A percentile compares a stretch with the other conserved stretches of the same genome.
Evolutionary conservation across 192 early-diverging fungal species (phyloP).

Genomic region (Coemansia sp.): DNA sequence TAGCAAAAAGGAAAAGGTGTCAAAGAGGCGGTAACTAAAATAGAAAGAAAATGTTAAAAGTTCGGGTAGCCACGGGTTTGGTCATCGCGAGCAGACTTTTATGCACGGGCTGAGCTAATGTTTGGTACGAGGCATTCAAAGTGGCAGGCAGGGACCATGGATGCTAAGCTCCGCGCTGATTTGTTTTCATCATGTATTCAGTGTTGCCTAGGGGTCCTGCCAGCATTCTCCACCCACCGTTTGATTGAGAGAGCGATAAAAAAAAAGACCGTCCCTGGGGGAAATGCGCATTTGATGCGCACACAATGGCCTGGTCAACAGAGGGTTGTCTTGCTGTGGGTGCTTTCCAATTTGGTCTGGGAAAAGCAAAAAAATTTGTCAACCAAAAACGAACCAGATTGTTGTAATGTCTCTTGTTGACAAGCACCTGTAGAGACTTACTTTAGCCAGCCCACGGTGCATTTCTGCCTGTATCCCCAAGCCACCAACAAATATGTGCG

Average conservation of each 20-base stretch:
- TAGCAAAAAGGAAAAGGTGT: neutral
- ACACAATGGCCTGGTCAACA: slow-evolving; percentile 3
- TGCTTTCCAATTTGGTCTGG: neutral
- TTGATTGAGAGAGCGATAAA: slow-evolving; percentile 1
- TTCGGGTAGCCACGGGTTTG: neutral
- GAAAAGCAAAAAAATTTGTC: neutral
- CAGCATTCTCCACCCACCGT: neutral
- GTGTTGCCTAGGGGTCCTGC: neutral
- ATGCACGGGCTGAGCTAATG: neutral
- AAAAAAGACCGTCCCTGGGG: neutral
- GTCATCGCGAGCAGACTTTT: neutral
- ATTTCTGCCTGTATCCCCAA: neutral
- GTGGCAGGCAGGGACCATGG: slow-evolving; percentile 2
- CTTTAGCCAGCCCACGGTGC: neutral
- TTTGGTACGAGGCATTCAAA: neutral
- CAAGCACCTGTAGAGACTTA: neutral
- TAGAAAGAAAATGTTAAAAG: neutral
- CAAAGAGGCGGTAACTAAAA: neutral
- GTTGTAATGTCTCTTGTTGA: slow-evolving; percentile 7
- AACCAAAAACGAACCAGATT: slow-evolving; percentile 1
- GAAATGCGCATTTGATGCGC: slow-evolving; percentile 2
- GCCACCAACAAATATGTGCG: neutral
- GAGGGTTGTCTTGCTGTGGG: slow-evolving; percentile 3
- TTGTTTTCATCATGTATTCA: neutral
- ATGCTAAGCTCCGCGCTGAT: slow-evolving; percentile 3